A percentile compares a stretch with the other conserved stretches of the same genome.
Conservation (phyloP, 495 filamentous ascomycete genomes). For the Cairneyella variabilis region DNA sequence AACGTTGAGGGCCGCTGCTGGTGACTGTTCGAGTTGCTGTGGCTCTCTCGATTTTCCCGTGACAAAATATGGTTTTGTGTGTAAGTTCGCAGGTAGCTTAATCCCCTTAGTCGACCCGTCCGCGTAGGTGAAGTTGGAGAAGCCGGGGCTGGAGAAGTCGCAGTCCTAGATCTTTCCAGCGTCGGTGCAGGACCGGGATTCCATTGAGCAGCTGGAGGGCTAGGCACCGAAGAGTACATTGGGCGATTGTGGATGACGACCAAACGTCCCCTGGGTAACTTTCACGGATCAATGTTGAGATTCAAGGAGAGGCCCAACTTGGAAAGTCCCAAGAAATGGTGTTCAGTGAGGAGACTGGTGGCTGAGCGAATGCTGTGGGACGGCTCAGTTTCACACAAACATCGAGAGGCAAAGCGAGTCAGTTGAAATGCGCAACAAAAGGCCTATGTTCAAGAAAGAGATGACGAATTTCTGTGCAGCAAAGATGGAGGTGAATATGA, state of each 20-base stretch:
- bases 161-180: slow-evolving; percentile 9
- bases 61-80: slow-evolving; percentile 61
- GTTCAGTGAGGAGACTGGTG: slow-evolving; percentile 4
- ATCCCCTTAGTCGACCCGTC: slow-evolving; percentile 60
- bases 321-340: neutral
- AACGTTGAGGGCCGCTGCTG: slow-evolving; percentile 24
- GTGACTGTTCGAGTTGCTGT: slow-evolving; percentile 26
- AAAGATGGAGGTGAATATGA: too few species aligned
- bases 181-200: slow-evolving; percentile 6
- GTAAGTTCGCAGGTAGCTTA: slow-evolving; percentile 72
- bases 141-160: slow-evolving; percentile 8
- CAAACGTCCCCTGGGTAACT: neutral
- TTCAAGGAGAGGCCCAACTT: neutral
- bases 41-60: slow-evolving; percentile 37
- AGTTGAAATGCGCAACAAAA: too few species aligned
- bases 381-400: slow-evolving; percentile 16
- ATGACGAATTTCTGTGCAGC: too few species aligned
- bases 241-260: neutral
- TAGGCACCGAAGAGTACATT: slow-evolving; percentile 26
- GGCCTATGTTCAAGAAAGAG: too few species aligned
- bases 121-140: slow-evolving; percentile 31
- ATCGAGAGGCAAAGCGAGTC: neutral
- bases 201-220: slow-evolving; percentile 15
- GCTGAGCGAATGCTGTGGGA: slow-evolving; percentile 4
- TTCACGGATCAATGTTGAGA: neutral